A percentile compares a stretch with the other conserved stretches of the same genome.
These are phyloP conservation scores for Graphilbum fragrans DNA, from an alignment of 2,329 filamentous ascomycete species.

Conservation along the genomic window DNA sequence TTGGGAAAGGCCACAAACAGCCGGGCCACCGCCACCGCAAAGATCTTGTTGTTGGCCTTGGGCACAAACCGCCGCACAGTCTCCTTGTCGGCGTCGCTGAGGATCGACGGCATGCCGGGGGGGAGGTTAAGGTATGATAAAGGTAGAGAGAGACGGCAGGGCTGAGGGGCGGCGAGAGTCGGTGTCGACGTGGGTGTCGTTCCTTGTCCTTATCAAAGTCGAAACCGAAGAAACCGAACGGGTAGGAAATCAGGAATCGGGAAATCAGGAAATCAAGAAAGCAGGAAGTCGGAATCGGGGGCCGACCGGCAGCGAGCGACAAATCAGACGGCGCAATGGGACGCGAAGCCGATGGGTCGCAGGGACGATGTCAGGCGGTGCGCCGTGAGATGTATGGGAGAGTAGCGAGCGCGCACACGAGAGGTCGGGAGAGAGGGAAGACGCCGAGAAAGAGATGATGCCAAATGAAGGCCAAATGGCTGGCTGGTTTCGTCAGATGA, in stretches of 20 bases:
- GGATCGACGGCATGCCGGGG: conserved; percentile 46
- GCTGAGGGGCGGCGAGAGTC: not conserved
- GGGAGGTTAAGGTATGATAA: not conserved
- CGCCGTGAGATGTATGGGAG: no score
- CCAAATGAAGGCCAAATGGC: no score
- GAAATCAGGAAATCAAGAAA: conserved; percentile 2
- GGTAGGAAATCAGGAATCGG: not conserved
- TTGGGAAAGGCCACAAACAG: conserved; percentile 90
- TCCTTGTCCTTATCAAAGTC: no score
- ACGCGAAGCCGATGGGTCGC: no score
- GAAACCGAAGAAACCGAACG: not conserved
- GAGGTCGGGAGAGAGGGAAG: no score
- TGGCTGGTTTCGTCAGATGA: no score
- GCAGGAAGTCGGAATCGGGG: no score
- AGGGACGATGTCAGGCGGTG: no score
- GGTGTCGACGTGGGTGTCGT: not conserved
- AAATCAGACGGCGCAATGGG: no score
- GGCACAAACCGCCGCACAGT: conserved; percentile 90
- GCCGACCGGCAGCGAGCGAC: no score
- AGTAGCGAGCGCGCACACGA: no score
- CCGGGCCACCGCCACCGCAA: conserved; percentile 83
- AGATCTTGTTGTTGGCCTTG: conserved; percentile 93
- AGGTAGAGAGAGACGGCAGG: not conserved
- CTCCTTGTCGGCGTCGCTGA: conserved; percentile 90
- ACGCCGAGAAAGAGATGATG: no score